Evolutionary conservation across 257 asterid species (phyloP).

Genomic region (Dorcoceras hygrometricum): DNA sequence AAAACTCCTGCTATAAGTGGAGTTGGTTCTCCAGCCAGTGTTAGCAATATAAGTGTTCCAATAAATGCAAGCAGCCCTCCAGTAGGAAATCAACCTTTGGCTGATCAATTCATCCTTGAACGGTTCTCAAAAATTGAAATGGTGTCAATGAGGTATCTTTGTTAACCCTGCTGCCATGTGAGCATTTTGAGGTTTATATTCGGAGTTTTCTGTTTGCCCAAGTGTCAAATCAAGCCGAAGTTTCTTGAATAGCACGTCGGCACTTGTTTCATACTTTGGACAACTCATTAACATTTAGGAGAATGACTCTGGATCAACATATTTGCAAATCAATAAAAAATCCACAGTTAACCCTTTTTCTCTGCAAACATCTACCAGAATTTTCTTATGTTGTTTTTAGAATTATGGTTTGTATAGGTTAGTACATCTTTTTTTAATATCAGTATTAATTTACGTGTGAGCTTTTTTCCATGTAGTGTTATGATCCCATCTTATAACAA

Average conservation of each 20-base stretch:
- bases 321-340: too few species aligned
- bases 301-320: neutral
- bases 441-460: neutral
- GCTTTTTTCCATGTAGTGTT: neutral
- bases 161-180: slow-evolving; percentile 18
- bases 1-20: slow-evolving; percentile 69
- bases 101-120: slow-evolving; percentile 68
- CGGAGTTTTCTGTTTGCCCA: neutral
- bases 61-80: slow-evolving; percentile 76
- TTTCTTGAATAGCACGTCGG: neutral
- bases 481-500: neutral
- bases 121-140: slow-evolving; percentile 79
- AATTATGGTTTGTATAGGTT: slow-evolving; percentile 12
- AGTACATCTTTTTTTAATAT: slow-evolving; percentile 2
- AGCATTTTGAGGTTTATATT: slow-evolving; percentile 6
- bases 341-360: neutral
- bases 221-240: neutral
- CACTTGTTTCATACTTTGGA: slow-evolving; percentile 8
- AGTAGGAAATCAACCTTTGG: slow-evolving; percentile 60
- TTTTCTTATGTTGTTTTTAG: neutral
- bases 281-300: neutral
- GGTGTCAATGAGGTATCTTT: slow-evolving; percentile 65
- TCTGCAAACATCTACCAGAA: too few species aligned
- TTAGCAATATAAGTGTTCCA: slow-evolving; percentile 62
- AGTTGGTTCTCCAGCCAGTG: slow-evolving; percentile 95